Evolutionary conservation across 2,329 filamentous ascomycete genomes (phyloP), one percentile per base, ranked within the genome.

Genomic region (Beauveria bassiana): DNA sequence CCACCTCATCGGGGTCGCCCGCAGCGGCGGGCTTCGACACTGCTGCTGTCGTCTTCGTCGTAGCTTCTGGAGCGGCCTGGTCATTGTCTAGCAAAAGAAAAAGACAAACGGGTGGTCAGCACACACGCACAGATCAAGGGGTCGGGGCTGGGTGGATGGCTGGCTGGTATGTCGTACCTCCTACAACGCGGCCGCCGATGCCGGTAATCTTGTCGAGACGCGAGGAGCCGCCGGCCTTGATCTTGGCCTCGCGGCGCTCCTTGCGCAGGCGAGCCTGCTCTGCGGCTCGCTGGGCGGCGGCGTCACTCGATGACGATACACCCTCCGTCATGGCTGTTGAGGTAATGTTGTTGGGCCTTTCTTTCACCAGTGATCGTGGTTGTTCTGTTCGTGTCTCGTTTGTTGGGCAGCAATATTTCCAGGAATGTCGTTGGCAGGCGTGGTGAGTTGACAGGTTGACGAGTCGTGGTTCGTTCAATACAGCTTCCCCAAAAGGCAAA

Each of bases 181-280:
- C 70, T 50, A 68, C 67, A 14, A 75, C 45, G 14, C 73, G 72
- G n/a, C 73, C 73, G 31, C 86, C 86, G 28, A 91, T 75, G 1
- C 87, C 86, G 14, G 87, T 90, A 72, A 95, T 95, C 73, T 83
- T 88, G 68, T 89, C 86, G 64, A 95, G 75, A 64, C 90, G 79
- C 45, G 86, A 82, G 20, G 85, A 83, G 62, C 88, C 90, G 63
- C 87, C 86, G 55, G 86, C 85, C 68, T 82, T 84, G 74, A 93
- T 86, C 79, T 93, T 93, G 62, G 89, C 89, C 72, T 91, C 87
- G 54, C 90, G 83, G 45, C 89, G 85, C 73, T 93, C 89, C 73
- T 91, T 90, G 67, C 90, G 87, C 62, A 91, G 79, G 52, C 89
- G 86, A 43, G 87, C 87, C 74, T 91, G 86, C 65, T 88, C 84